These are phyloP conservation scores for Chaetomidium leptoderma DNA, from an alignment of 495 filamentous ascomycete genomes.

Conservation along the genomic window DNA sequence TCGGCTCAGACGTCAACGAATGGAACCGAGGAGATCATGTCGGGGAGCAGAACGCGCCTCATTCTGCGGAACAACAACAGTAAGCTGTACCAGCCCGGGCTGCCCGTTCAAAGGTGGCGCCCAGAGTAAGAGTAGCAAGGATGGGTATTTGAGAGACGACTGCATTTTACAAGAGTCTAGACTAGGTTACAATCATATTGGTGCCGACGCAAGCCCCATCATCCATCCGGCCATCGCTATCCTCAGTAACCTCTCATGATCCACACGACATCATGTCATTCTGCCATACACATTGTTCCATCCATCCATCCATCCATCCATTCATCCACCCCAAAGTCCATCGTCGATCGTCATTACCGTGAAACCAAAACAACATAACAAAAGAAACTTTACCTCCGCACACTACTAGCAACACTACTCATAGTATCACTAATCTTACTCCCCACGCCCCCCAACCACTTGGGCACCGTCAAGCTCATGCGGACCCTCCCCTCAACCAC, in stretches of 20 bases:
- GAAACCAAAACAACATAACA: not conserved
- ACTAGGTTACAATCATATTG: too few species aligned
- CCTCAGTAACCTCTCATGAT: not conserved
- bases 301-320: not conserved
- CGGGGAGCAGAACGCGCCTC: too few species aligned
- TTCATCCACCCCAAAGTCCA: not conserved
- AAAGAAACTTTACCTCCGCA: constrained; percentile 17
- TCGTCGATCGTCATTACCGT: not conserved
- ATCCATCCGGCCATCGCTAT: not conserved
- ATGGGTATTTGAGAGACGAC: too few species aligned
- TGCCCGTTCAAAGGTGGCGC: too few species aligned
- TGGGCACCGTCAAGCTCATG: constrained; percentile 49
- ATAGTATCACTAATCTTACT: constrained; percentile 31
- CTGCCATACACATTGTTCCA: not conserved
- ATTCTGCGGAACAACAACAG: too few species aligned
- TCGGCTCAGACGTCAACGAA: too few species aligned
- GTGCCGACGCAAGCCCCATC: too few species aligned
- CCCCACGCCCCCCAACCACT: constrained; percentile 45
- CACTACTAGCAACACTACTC: constrained; percentile 26
- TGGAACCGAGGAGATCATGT: too few species aligned
- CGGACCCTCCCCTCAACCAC: constrained; percentile 81
- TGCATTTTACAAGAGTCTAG: too few species aligned
- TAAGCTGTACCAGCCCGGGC: too few species aligned
- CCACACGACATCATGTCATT: not conserved
- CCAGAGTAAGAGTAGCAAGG: too few species aligned